These are phyloP conservation scores for Phytopythium chamaehyphon DNA, from an alignment of 352 stramenopile genomes.

Conservation along the genomic window DNA sequence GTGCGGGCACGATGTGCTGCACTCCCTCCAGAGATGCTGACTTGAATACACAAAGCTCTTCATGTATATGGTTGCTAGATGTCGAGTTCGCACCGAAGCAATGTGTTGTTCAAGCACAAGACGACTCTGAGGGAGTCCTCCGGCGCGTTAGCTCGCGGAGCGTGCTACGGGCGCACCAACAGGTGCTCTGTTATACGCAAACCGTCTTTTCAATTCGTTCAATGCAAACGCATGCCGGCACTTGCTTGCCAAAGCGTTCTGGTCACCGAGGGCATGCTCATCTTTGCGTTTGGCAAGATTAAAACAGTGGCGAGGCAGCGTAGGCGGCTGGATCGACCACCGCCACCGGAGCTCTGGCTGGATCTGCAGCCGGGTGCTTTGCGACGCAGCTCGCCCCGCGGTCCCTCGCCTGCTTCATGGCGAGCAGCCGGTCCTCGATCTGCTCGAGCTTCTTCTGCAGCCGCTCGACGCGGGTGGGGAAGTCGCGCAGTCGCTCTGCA, in stretches of 20 bases:
- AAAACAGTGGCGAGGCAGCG: conserved; percentile 47
- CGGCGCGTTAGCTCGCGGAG: too few relatives aligned
- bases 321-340: conserved; percentile 5
- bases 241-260: background rate
- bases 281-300: background rate
- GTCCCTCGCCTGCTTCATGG: conserved; percentile 52
- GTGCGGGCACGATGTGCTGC: too few relatives aligned
- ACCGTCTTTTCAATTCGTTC: too few relatives aligned
- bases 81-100: too few relatives aligned
- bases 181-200: too few relatives aligned
- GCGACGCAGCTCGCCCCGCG: conserved; percentile 18
- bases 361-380: conserved; percentile 20
- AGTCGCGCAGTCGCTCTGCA: conserved; percentile 63
- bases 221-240: too few relatives aligned
- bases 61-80: too few relatives aligned
- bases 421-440: conserved; percentile 60
- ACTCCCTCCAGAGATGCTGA: too few relatives aligned
- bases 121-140: too few relatives aligned
- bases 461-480: conserved; percentile 54
- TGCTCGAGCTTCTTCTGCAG: conserved; percentile 67
- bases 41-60: too few relatives aligned
- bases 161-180: too few relatives aligned
- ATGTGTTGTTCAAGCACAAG: too few relatives aligned
- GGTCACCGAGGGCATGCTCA: background rate
- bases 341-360: conserved; percentile 7